Conservation (phyloP, 306 rosid species). For the Cercis canadensis region DNA sequence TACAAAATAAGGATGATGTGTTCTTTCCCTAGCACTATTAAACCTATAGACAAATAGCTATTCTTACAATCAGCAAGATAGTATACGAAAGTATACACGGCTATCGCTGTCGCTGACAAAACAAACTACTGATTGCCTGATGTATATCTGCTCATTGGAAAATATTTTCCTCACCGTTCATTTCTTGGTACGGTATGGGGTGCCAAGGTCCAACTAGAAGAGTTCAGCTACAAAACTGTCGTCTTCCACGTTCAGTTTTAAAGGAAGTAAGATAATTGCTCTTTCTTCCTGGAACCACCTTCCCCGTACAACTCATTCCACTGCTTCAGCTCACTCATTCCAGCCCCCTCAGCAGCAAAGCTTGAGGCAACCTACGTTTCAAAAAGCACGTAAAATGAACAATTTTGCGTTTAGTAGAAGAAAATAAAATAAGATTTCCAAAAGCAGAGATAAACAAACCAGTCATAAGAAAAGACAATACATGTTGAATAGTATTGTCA, state of each 20-base stretch:
- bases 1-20: neutral
- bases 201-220: no score
- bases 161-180: no score
- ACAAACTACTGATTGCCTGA: no score
- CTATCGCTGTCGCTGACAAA: neutral
- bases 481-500: no score
- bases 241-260: conserved; percentile 33
- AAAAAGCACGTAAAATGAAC: conserved; percentile 22
- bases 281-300: conserved; percentile 92
- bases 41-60: conserved; percentile 9
- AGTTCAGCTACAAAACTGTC: conserved; percentile 5
- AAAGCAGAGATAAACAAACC: neutral
- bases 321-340: conserved; percentile 87
- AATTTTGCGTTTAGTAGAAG: neutral
- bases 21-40: no score
- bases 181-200: no score
- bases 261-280: conserved; percentile 83
- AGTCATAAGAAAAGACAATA: neutral
- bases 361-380: conserved; percentile 83
- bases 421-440: neutral
- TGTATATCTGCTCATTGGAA: no score
- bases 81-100: conserved; percentile 25
- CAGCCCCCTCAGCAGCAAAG: conserved; percentile 83
- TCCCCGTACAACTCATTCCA: conserved; percentile 92
- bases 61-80: conserved; percentile 26